Evolutionary conservation across 2,329 filamentous ascomycete genomes (phyloP).

Genomic region (Calonectria naviculata): DNA sequence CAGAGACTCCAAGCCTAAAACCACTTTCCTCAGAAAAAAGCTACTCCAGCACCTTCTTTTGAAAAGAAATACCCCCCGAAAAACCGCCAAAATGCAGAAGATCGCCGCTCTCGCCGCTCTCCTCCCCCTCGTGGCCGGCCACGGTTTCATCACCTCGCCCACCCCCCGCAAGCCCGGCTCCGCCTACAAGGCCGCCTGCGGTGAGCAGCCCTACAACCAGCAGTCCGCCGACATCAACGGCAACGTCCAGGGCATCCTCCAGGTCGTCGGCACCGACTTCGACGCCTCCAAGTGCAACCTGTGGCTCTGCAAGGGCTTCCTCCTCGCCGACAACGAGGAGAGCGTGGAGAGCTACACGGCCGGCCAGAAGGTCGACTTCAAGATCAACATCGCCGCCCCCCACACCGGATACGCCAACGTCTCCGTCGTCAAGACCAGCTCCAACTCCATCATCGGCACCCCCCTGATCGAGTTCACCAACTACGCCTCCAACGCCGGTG

Average conservation of each 20-base stretch:
- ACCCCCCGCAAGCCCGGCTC: conserved; percentile 53
- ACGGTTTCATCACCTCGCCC: conserved; percentile 57
- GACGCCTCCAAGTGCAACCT: conserved; percentile 49
- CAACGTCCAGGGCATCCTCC: conserved; percentile 51
- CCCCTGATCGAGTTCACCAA: conserved; percentile 65
- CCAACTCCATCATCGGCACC: conserved; percentile 62
- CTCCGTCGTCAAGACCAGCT: conserved; percentile 64
- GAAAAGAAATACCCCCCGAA: background rate
- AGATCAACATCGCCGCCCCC: conserved; percentile 54
- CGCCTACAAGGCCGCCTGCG: conserved; percentile 57
- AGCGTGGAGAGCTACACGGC: conserved; percentile 55
- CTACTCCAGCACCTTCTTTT: background rate
- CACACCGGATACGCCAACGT: conserved; percentile 64
- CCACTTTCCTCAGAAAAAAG: conserved; percentile 11
- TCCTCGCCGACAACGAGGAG: conserved; percentile 56
- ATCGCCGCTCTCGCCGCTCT: conserved; percentile 37
- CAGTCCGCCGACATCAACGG: conserved; percentile 48
- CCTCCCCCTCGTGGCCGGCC: conserved; percentile 50
- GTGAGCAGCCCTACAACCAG: conserved; percentile 51
- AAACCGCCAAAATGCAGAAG: conserved; percentile 35
- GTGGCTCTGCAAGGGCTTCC: conserved; percentile 59
- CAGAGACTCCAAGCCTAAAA: conserved; percentile 33
- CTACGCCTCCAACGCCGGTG: conserved; percentile 60
- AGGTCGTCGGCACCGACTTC: conserved; percentile 41
- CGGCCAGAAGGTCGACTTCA: conserved; percentile 56